Evolutionary conservation across 495 filamentous ascomycete genomes (phyloP), one percentile per base, ranked within the genome.

Genomic region (Glutinoglossum americanum): DNA sequence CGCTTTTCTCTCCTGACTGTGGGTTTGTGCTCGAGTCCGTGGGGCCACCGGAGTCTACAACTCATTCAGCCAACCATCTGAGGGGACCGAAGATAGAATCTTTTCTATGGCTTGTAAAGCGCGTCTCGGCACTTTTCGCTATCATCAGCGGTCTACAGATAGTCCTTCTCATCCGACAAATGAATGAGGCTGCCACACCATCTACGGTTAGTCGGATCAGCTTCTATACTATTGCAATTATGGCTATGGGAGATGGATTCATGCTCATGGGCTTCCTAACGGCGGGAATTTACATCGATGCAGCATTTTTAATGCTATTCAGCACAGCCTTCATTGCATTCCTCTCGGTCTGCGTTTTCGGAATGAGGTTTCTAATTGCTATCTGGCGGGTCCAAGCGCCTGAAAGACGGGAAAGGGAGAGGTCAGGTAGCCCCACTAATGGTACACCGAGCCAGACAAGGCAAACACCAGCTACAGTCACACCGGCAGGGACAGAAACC

Each of bases 1-100:
- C 93, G 0, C 75, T 92, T 17, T 98, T 89, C 69, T 96, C 90
- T 21, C 92, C 92, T 19, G 90, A 95, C 65, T 98, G 92, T 66
- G 86, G 83, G 9, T 90, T 87, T 63, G 80, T 93, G 35, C 77
- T 98, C n/a, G 83, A 92, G 64, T 87, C 84, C 5, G 89, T 92
- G 67, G 85, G 86, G 0, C 79, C 85, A 2, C 87, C 88, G 5
- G 75, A 82, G 19, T 87, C 76, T 60, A 67, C 80, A 8, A 77
- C 79, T 2, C 72, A 70, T 21, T 79, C 89, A 47, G 74, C 72
- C 6, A 64, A 79, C 30, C 87, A 93, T 67, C 73, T 94, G 23
- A 64, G 74, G 10, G 89, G 92, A 0, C 74, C 80, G 26, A 96
- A 97, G 64, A 70, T 82, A 56, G 89, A 95, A 64, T 72, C 83